These are phyloP conservation scores for Pyracantha coccinea DNA, from an alignment of 331 rosid genomes.

Conservation along the genomic window DNA sequence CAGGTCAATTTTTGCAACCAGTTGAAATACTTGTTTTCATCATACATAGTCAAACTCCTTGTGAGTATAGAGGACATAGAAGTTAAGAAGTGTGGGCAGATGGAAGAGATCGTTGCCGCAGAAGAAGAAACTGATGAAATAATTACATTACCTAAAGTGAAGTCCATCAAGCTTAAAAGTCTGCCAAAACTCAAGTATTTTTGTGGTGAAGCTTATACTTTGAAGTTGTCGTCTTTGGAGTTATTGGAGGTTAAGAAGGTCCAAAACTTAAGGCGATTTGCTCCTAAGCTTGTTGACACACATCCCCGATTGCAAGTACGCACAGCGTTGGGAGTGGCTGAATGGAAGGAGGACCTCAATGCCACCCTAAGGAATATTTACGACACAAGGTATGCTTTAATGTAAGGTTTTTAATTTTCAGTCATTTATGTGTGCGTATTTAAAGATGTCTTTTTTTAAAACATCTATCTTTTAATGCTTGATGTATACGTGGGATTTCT, in stretches of 20 bases:
- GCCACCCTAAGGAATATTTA: neutral
- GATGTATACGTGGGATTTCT: no score
- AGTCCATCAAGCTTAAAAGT: fast-evolving
- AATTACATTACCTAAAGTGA: neutral
- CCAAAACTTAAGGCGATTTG: neutral
- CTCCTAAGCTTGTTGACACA: neutral
- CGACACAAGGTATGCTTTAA: neutral
- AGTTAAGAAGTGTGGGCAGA: fast-evolving
- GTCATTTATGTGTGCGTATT: no score
- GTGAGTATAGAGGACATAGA: no score
- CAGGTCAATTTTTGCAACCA: fast-evolving
- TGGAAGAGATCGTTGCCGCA: neutral
- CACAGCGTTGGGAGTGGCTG: neutral
- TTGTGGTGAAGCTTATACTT: neutral
- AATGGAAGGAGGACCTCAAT: neutral
- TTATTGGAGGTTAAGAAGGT: neutral
- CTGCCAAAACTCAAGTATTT: neutral
- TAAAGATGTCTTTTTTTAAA: no score
- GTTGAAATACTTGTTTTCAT: no score
- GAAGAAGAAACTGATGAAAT: neutral
- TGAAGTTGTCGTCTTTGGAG: neutral
- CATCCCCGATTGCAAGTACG: neutral
- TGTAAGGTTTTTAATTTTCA: no score
- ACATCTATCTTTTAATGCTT: no score
- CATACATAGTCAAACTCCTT: no score